Evolutionary conservation across 228 moss, liverwort and hornwort species (phyloP), one percentile per base, ranked within the genome.

Genomic region (Sphagnum fallax): DNA sequence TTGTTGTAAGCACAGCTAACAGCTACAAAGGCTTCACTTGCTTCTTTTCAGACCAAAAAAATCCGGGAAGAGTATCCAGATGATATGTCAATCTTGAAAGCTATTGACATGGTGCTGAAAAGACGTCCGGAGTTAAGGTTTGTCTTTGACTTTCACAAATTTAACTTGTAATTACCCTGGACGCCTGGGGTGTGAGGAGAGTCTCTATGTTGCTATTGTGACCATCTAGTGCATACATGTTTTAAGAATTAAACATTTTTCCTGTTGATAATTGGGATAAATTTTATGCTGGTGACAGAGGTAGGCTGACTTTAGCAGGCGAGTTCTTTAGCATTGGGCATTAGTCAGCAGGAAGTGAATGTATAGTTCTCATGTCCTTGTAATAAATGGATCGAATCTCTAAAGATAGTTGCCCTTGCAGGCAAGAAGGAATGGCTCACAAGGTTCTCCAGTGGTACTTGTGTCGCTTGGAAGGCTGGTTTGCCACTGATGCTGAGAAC

Each of bases 391-490:
- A 32, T 2, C 2, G 32, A 32, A 32, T 32, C 2, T 32, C 32
- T 32, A 32, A 32, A 32, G 32, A 32, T 1, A 2, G 32, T 32
- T 32, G 32, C 32, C 32, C 32, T 32, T 81, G 67, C 83, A 87
- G 87, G 71, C 87, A 87, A 75, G 79, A 74, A 12, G 87, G 87
- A 50, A 79, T 87, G 79, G 84, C 84, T 61, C 65, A 1, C 66
- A 81, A 87, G 75, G 87, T 87, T 52, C 68, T 87, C 64, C 87
- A 87, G 67, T 87, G 87, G 87, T 87, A 87, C 71, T 18, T 87
- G 52, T 87, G 87, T 75, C 81, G 87, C 49, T 84, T 87, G 87
- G 87, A 87, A 69, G 87, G 87, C 49, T 87, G 87, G 87, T 87
- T 87, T 72, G 87, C 87, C 49, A 81, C 87, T 51, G 87, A 87